Evolutionary conservation across 2,329 filamentous ascomycete genomes (phyloP).

Genomic region (Apiospora koreana): DNA sequence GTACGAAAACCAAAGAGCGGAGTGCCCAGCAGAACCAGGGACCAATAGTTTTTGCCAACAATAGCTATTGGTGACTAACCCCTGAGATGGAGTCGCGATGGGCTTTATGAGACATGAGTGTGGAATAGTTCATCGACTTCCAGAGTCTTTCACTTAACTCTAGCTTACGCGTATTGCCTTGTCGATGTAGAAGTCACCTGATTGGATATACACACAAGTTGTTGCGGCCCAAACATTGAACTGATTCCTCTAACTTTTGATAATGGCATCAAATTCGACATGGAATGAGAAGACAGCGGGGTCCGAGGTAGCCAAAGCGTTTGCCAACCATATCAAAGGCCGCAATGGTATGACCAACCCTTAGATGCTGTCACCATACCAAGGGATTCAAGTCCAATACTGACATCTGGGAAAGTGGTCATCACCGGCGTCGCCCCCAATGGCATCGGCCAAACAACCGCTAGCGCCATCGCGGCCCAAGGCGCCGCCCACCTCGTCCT

Average conservation of each 20-base stretch:
- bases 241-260: background rate
- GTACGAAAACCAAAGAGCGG: background rate
- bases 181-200: background rate
- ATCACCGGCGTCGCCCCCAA: constrained; percentile 44
- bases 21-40: background rate
- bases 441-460: constrained; percentile 43
- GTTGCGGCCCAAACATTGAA: no score
- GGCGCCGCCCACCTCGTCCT: constrained; percentile 42
- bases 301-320: constrained; percentile 34
- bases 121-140: no score
- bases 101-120: background rate
- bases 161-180: background rate
- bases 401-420: constrained; percentile 32
- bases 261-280: constrained; percentile 30
- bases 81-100: background rate
- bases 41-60: background rate
- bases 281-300: constrained; percentile 35
- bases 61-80: background rate
- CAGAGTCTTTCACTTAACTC: no score
- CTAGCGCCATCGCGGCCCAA: constrained; percentile 45
- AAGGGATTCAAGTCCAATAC: background rate
- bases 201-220: background rate
- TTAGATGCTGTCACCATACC: background rate
- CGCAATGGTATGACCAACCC: constrained; percentile 25
- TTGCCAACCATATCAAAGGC: constrained; percentile 26